Conservation (phyloP, 768 basidiomycete genomes). For the Multifurca ochricompacta region DNA sequence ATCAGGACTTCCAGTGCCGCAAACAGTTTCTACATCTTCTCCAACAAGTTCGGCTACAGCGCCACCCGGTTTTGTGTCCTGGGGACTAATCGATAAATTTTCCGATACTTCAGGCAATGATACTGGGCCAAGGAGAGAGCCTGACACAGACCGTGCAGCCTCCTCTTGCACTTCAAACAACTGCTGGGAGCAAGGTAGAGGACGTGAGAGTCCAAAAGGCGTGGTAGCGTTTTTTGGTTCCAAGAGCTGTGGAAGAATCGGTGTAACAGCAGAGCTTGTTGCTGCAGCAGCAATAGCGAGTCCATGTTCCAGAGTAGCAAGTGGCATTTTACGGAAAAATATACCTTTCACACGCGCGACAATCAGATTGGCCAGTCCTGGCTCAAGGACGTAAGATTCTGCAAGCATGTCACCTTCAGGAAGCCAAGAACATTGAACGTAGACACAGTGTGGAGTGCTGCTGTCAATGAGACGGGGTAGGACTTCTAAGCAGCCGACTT, state of each 20-base stretch:
- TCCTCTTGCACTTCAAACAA: not conserved
- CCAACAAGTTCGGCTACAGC: no score
- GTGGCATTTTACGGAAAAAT: conserved; percentile 48
- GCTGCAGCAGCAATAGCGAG: conserved; percentile 33
- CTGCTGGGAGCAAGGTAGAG: not conserved
- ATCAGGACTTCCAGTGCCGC: not conserved
- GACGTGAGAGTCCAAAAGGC: not conserved
- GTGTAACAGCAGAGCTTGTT: no score
- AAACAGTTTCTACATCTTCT: not conserved
- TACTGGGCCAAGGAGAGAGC: not conserved
- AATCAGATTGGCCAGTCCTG: conserved; percentile 31
- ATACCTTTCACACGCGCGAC: conserved; percentile 52
- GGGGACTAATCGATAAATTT: not conserved
- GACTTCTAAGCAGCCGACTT: conserved; percentile 41
- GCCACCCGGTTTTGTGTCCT: not conserved
- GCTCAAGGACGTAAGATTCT: conserved; percentile 44
- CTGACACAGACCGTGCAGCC: not conserved
- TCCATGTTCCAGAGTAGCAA: conserved; percentile 41
- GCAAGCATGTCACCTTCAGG: conserved; percentile 40
- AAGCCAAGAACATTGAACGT: conserved; percentile 40
- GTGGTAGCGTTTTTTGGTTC: not conserved
- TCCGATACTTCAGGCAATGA: not conserved
- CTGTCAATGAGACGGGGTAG: conserved; percentile 37
- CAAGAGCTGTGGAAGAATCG: not conserved
- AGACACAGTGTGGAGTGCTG: conserved; percentile 40